A percentile compares a stretch with the other conserved stretches of the same genome.
These are phyloP conservation scores for Henningerozyma blattae DNA, from an alignment of 805 yeast species.

Conservation along the genomic window DNA sequence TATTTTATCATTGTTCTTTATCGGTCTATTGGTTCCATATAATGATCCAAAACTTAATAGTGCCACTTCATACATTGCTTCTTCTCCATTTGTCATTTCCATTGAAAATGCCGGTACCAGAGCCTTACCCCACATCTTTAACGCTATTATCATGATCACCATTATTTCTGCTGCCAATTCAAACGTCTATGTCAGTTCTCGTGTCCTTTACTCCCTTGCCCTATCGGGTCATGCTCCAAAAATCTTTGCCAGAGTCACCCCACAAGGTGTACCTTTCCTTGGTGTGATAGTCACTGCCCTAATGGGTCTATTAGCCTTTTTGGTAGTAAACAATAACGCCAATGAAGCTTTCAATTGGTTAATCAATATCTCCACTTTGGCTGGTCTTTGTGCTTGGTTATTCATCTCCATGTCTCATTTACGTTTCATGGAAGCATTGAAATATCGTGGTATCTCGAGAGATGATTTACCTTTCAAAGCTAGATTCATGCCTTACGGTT, in stretches of 20 bases:
- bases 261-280: slow-evolving; percentile 46
- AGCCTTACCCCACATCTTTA: slow-evolving; percentile 56
- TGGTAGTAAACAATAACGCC: slow-evolving; percentile 40
- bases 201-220: slow-evolving; percentile 55
- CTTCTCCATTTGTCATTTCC: slow-evolving; percentile 61
- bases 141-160: slow-evolving; percentile 56
- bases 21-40: slow-evolving; percentile 55
- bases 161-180: slow-evolving; percentile 71
- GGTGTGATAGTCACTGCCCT: slow-evolving; percentile 43
- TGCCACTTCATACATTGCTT: slow-evolving; percentile 29
- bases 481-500: slow-evolving; percentile 46
- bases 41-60: slow-evolving; percentile 36
- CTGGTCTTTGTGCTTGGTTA: slow-evolving; percentile 60
- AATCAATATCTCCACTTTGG: slow-evolving; percentile 51
- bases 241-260: slow-evolving; percentile 40
- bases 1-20: slow-evolving; percentile 46
- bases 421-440: slow-evolving; percentile 50
- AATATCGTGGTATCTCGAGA: slow-evolving; percentile 47
- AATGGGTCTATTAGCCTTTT: slow-evolving; percentile 47
- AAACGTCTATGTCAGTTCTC: slow-evolving; percentile 60
- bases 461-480: slow-evolving; percentile 61
- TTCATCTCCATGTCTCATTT: slow-evolving; percentile 47
- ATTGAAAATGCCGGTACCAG: slow-evolving; percentile 55
- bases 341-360: slow-evolving; percentile 52
- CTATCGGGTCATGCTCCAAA: slow-evolving; percentile 48